These are phyloP conservation scores for Suillus luteus DNA, from an alignment of 768 basidiomycete species.

Conservation along the genomic window DNA sequence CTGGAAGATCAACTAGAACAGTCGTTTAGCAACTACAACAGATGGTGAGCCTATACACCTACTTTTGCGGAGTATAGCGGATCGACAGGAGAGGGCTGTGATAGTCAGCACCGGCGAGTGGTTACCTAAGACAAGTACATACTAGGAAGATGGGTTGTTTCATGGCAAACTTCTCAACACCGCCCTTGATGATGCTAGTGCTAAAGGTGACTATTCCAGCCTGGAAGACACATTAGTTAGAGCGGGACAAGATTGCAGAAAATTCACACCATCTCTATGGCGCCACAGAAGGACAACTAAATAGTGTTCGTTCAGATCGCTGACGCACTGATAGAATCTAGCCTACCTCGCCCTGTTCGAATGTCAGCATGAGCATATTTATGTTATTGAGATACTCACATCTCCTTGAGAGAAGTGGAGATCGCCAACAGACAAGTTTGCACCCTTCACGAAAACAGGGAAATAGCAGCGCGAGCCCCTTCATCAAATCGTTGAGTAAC, in stretches of 20 bases:
- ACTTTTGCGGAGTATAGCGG: slow-evolving; percentile 74
- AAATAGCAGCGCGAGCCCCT: slow-evolving; percentile 74
- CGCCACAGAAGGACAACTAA: slow-evolving; percentile 73
- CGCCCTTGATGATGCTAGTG: slow-evolving; percentile 72
- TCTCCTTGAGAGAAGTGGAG: slow-evolving; percentile 82
- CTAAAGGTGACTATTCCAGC: slow-evolving; percentile 74
- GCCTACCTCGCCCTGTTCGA: slow-evolving; percentile 55
- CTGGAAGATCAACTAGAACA: slow-evolving; percentile 63
- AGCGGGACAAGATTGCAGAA: not conserved
- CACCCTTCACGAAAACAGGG: slow-evolving; percentile 76
- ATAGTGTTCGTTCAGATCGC: not conserved
- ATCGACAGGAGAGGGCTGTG: slow-evolving; percentile 71
- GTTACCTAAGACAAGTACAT: slow-evolving; percentile 13
- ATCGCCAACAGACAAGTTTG: slow-evolving; percentile 77
- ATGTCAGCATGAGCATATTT: slow-evolving; percentile 10
- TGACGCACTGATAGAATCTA: not conserved
- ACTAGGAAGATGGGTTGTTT: slow-evolving; percentile 79
- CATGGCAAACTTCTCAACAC: slow-evolving; percentile 71
- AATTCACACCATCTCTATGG: slow-evolving; percentile 67
- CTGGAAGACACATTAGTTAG: slow-evolving; percentile 28
- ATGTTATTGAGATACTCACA: slow-evolving; percentile 33
- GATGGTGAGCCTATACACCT: not conserved
- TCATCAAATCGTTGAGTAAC: not conserved
- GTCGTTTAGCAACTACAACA: slow-evolving; percentile 7
- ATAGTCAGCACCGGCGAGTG: slow-evolving; percentile 4